A percentile compares a stretch with the other conserved stretches of the same genome.
Conservation (phyloP, 169 alveolate genomes). For the Eimeria sp. region DNA sequence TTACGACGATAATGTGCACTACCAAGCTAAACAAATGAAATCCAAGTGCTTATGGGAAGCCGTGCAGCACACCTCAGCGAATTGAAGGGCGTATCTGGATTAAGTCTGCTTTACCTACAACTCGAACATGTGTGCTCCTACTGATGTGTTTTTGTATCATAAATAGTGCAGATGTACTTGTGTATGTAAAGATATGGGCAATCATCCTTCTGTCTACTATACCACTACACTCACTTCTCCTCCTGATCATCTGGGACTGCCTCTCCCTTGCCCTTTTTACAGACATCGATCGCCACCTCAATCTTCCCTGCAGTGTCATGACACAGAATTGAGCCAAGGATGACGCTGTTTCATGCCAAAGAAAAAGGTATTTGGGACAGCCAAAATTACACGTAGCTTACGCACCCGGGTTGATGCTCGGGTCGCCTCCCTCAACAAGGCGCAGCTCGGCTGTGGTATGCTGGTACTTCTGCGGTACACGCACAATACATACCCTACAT, state of each 20-base stretch:
- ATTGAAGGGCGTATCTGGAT: not conserved
- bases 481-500: not conserved
- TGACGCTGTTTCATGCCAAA: not conserved
- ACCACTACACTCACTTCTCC: not conserved
- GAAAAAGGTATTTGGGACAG: not conserved
- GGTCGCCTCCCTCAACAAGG: conserved; percentile 61
- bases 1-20: not conserved
- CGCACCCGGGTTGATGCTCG: conserved; percentile 54
- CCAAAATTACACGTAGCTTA: not conserved
- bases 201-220: not conserved
- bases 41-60: not conserved
- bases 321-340: not conserved
- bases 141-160: not conserved
- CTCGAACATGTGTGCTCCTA: not conserved
- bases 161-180: not conserved
- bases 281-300: conserved; percentile 54
- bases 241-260: conserved; percentile 44
- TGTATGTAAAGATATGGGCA: not conserved
- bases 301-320: conserved; percentile 18
- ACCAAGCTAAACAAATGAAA: not conserved
- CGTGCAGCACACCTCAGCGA: not conserved
- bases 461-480: conserved; percentile 29
- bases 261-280: conserved; percentile 47
- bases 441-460: conserved; percentile 56
- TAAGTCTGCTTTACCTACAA: not conserved